Conservation (phyloP, 1,284 basidiomycete species). For the Lignosus rhinocerotis region DNA sequence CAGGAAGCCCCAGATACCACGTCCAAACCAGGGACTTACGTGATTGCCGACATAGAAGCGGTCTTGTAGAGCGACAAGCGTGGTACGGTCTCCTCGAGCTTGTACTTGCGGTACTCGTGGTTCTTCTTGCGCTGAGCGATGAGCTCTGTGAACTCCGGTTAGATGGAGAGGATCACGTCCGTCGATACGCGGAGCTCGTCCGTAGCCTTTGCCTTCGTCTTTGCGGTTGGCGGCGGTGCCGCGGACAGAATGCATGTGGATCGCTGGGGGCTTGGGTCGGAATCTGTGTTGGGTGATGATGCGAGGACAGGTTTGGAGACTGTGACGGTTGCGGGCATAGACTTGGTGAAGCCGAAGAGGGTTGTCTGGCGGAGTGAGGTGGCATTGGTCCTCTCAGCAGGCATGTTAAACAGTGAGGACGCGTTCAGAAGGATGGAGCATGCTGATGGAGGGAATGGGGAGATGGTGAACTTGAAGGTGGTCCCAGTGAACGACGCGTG, state of each 20-base stretch:
- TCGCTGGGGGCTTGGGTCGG: background rate
- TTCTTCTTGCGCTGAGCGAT: constrained; percentile 37
- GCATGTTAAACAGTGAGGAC: background rate
- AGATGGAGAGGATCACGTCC: constrained; percentile 34
- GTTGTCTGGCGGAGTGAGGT: background rate
- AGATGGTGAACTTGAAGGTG: too few relatives aligned
- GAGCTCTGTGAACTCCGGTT: constrained; percentile 32
- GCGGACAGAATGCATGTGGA: too few relatives aligned
- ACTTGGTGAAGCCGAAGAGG: background rate
- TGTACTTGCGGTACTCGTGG: constrained; percentile 38
- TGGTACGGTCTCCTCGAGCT: constrained; percentile 29
- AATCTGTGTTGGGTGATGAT: background rate
- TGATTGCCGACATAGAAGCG: constrained; percentile 32
- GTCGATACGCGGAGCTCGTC: constrained; percentile 29
- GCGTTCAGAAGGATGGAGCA: background rate
- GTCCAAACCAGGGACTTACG: constrained; percentile 23
- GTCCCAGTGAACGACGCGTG: too few relatives aligned
- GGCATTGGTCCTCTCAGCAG: background rate
- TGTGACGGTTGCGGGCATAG: background rate
- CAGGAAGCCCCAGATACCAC: too few relatives aligned
- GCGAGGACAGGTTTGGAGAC: background rate
- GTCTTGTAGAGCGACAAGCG: constrained; percentile 38
- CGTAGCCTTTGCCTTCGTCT: constrained; percentile 1
- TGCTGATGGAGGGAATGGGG: too few relatives aligned
- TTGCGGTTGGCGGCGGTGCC: background rate